A percentile compares a stretch with the other conserved stretches of the same genome.
phyloP scores from a whole-genome alignment of 2,329 filamentous ascomycete genomes.

The Colletotrichum agaves region DNA sequence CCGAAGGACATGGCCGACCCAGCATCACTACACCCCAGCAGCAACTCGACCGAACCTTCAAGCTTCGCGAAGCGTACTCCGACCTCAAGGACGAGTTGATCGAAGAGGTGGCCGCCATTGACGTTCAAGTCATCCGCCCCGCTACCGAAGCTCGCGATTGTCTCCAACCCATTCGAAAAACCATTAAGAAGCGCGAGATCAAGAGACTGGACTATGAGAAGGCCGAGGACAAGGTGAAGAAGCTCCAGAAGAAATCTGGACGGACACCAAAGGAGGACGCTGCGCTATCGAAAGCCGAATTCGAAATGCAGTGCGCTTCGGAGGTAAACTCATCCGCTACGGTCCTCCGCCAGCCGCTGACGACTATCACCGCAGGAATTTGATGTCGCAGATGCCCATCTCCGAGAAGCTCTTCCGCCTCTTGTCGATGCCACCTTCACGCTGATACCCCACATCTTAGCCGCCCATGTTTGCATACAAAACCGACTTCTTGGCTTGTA shows the following conservation, averaged over 20 bases:
- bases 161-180: constrained; percentile 79
- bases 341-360: neutral
- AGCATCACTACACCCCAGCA: constrained; percentile 69
- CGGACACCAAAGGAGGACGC: constrained; percentile 79
- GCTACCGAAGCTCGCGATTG: constrained; percentile 75
- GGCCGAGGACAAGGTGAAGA: constrained; percentile 76
- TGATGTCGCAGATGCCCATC: constrained; percentile 77
- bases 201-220: constrained; percentile 85
- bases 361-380: constrained; percentile 66
- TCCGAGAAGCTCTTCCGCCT: constrained; percentile 76
- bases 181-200: constrained; percentile 86
- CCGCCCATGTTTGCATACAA: constrained; percentile 78
- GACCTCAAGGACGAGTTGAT: constrained; percentile 78
- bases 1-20: constrained; percentile 64
- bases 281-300: constrained; percentile 76
- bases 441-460: constrained; percentile 77
- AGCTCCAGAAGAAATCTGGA: constrained; percentile 75
- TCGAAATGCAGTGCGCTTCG: constrained; percentile 72
- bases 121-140: constrained; percentile 75
- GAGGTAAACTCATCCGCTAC: constrained; percentile 58
- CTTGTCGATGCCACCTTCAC: constrained; percentile 77
- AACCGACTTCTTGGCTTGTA: constrained; percentile 81
- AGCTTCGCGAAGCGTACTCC: constrained; percentile 73
- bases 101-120: constrained; percentile 77
- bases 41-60: constrained; percentile 72